Base-by-base conservation (phyloP, 108 stramenopile species). In the Seminavis robusta region DNA sequence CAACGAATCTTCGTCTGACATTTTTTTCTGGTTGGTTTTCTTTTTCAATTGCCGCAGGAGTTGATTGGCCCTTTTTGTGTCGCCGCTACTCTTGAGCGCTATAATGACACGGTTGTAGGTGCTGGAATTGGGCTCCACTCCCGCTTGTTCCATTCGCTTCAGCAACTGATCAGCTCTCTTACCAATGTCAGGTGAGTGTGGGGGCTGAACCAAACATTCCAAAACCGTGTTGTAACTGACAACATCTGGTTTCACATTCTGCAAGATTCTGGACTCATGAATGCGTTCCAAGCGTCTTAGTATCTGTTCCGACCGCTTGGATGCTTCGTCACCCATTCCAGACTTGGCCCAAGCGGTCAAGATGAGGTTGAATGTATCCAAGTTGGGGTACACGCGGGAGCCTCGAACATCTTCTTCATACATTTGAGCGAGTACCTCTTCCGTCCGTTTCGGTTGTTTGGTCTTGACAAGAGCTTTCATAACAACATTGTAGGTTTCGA, bases 91-190 rank as follows among this genome's bases (percentile, higher is more conserved):
- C n/a, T n/a, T n/a, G n/a, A n/a, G n/a, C n/a, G 73, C 65, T 47
- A 67, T 57, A 49, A 74, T 62, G 44, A 54, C 66, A 10, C 45
- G 27, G 30, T 67, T 74, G 61, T 63, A 74, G 29, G 59, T 63
- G n/a, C 67, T 40, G 7, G 59, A 50, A 40, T 56, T 65, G 4
- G 73, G 73, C 6, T 53, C 52, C n/a, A 74, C n/a, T 21, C 63
- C 48, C n/a, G 64, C 59, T 4, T 55, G 33, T 45, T 80, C 71
- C 86, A 88, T 88, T 17, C 58, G 46, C 47, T 67, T 59, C 34
- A 88, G 38, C 26, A 88, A 65, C 17, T 50, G 40, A 55, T 84
- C 83, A 0, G 86, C 86, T 8, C 65, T 53, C 39, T 52, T 62
- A n/a, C n/a, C n/a, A n/a, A n/a, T n/a, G n/a, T n/a, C n/a, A n/a